Base-by-base conservation (phyloP, 2,329 filamentous ascomycete species). In the Talaromyces sp. region DNA sequence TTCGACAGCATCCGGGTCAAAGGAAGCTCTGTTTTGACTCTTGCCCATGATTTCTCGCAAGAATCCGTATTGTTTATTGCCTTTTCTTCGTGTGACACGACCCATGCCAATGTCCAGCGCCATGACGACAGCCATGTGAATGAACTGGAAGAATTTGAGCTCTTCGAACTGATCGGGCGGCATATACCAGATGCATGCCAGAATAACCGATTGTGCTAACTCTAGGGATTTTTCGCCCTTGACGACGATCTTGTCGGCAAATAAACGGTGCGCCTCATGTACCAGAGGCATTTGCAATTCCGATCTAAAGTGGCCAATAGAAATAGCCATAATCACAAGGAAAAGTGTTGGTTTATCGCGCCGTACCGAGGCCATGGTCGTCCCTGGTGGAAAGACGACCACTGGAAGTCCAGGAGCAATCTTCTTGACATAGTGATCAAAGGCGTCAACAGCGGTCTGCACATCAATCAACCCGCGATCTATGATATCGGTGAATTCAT, bases 101-200 rank as follows among this genome's bases (percentile, higher is more conserved):
- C 89, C 90, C 7, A 96, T 85, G 0, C 92, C 92, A 39, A 96
- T 85, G 70, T 96, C 92, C 63, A 96, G 87, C 31, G 89, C 90
- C 88, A 96, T 91, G 70, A 92, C 85, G 57, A 89, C 89, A 2
- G 90, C 90, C 73, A 92, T 87, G 74, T 96, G 91, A 54, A 92
- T 87, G 69, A 95, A 85, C 79, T 94, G 91, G 78, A 95, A 96
- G 75, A 95, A 96, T 74, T 95, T 95, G 72, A 94, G 86, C 78
- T 95, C 90, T 72, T 96, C 91, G 66, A 91, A 91, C 70, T 90
- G 86, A 69, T 94, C 89, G 0, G 92, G 92, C 17, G 92, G 91
- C 75, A 88, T 88, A 75, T 96, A 96, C 91, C 92, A 96, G 22
- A 93, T 85, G n/a, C 89, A 87, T 7, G 87, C 83, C 3, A 96